These are phyloP conservation scores for Oryza glaberrima DNA, from an alignment of 176 grass and related monocot genomes.

Conservation along the genomic window DNA sequence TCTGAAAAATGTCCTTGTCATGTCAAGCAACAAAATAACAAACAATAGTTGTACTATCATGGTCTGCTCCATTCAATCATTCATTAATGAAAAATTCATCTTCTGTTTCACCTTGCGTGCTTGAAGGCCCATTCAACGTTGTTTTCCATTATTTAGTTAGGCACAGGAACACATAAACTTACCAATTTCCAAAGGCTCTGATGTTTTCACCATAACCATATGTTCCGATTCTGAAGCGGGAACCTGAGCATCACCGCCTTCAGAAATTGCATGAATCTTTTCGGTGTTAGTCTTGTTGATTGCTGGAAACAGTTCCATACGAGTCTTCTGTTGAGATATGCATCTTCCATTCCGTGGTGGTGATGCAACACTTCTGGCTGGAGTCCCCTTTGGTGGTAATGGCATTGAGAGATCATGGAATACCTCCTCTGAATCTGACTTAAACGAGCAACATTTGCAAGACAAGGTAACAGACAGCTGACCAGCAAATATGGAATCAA, in stretches of 20 bases:
- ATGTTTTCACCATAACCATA: neutral
- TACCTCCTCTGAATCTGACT: constrained; percentile 28
- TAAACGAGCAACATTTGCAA: constrained; percentile 49
- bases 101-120: neutral
- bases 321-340: constrained; percentile 12
- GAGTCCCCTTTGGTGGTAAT: constrained; percentile 54
- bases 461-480: constrained; percentile 42
- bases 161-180: constrained; percentile 42
- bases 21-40: constrained; percentile 7
- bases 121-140: neutral
- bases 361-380: constrained; percentile 32
- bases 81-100: constrained; percentile 4
- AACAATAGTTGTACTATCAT: neutral
- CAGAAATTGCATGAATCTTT: constrained; percentile 28
- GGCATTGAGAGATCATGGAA: constrained; percentile 60
- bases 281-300: neutral
- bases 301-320: neutral
- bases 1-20: neutral
- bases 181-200: constrained; percentile 41
- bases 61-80: constrained; percentile 14
- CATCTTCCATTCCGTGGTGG: constrained; percentile 27
- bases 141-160: constrained; percentile 22
- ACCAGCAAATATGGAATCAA: constrained; percentile 56
- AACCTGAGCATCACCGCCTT: constrained; percentile 13
- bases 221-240: constrained; percentile 26